Base-by-base conservation (phyloP, 2,329 filamentous ascomycete species). In the Cyphellophora europaea region DNA sequence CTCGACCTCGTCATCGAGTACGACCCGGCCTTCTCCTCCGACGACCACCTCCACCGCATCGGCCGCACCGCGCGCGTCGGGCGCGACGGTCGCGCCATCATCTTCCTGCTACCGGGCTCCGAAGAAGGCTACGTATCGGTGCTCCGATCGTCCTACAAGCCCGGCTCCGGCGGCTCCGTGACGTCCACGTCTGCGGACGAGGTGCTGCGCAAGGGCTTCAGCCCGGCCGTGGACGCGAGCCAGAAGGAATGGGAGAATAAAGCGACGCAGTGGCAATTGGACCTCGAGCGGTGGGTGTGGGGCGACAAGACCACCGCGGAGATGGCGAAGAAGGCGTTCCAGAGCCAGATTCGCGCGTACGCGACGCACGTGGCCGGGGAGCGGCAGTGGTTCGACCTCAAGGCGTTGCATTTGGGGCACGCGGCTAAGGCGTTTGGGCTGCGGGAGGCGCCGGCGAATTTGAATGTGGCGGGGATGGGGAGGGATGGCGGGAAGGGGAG, bases 1-100 rank as follows among this genome's bases (percentile, higher is more conserved):
- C 85, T 98, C 33, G 91, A 98, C 56, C 71, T 95, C 13, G 87
- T 98, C 32, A 74, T 98, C 37, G 91, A 98, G 57, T 96, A 94
- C 55, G 91, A 98, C 54, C 88, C 91, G 0, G 85, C 91, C 2
- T 96, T 96, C 61, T 86, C 82, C 54, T 79, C 86, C 15, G 83
- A 88, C 41, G 91, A 98, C 57, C 91, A 98, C 57, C 72, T 95
- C 5, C 91, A 98, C 62, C 81, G 91, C 37, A 85, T 96, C 36
- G 91, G 91, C 36, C 82, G 91, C 57, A 98, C 91, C 8, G 91
- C 91, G 3, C 84, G 91, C 67, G 85, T 93, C 1, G 91, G 91
- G 11, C 81, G 84, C 5, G 74, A 89, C 8, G 91, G 91, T 17
- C 79, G 88, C 37, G 87, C 91, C 1, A 71, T 84, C 8, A 77